These are phyloP conservation scores for Lagerstroemia speciosa DNA, from an alignment of 345 rosid genomes.

Conservation along the genomic window DNA sequence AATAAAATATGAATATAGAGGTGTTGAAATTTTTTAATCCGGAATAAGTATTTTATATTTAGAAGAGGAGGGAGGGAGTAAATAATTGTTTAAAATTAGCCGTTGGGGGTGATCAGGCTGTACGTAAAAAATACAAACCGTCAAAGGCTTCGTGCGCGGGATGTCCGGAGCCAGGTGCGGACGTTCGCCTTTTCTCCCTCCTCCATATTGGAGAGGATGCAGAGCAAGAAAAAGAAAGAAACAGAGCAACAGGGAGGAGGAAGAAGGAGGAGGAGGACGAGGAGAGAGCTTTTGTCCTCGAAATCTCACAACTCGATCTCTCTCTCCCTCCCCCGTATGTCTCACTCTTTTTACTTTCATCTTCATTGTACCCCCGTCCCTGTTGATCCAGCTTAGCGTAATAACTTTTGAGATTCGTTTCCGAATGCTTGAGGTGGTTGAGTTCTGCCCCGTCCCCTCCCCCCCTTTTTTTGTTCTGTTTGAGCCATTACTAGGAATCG, in stretches of 20 bases:
- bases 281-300: neutral
- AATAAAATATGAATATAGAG: too few relatives aligned
- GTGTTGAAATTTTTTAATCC: too few relatives aligned
- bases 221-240: neutral
- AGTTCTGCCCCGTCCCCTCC: neutral
- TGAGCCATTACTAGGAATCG: neutral
- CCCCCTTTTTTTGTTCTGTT: neutral
- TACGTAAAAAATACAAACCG: conserved; percentile 16
- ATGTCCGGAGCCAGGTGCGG: conserved; percentile 69
- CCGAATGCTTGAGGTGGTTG: neutral
- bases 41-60: too few relatives aligned
- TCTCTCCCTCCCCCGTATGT: conserved; percentile 5
- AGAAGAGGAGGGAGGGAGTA: neutral
- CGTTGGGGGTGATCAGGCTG: conserved; percentile 10
- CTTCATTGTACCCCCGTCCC: neutral
- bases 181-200: conserved; percentile 14
- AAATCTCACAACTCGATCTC: conserved; percentile 3
- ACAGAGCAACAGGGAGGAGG: neutral
- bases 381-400: neutral
- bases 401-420: neutral
- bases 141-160: conserved; percentile 20
- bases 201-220: conserved; percentile 12
- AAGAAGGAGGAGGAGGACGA: conserved; percentile 12
- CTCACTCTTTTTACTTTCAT: neutral
- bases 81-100: conserved; percentile 22